Base-by-base conservation (phyloP, 768 basidiomycete genomes). In the Cystobasidiopsis lactophilus region DNA sequence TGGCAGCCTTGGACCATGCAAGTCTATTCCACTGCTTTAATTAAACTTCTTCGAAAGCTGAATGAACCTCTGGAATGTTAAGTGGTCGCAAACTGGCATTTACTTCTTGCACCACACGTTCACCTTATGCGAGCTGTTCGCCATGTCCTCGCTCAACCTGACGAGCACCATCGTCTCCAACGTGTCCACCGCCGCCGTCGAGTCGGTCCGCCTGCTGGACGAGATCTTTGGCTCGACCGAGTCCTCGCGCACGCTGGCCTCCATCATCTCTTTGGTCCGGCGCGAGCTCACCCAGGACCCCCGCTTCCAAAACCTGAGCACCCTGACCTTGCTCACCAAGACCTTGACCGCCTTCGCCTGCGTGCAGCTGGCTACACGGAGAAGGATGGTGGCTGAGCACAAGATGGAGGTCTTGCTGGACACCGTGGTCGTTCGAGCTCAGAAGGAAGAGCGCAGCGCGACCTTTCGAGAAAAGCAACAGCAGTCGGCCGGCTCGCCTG, bases 131-230 rank as follows among this genome's bases (percentile, higher is more conserved):
- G 69, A 69, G 48, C 62, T 69, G 14, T 69, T 69, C 56, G 53
- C 67, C 40, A 68, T 69, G 66, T 66, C 66, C 7, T 64, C 64
- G 3, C 68, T 69, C 58, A 67, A 64, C 61, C 60, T 69, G 44
- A 66, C 66, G 0, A 56, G 60, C 27, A 60, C 59, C 23, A 59
- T 64, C 0, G 31, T 68, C 21, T 52, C 60, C 5, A 63, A 64
- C 0, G 64, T 62, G 7, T 63, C 65, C 53, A 51, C 61, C 4
- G 68, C 58, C 26, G 62, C 62, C 7, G 58, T 59, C 19, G 64
- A 63, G 40, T 60, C 58, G 5, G 62, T 63, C 27, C 50, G 59
- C n/a, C 48, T 62, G 24, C 40, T 65, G 37, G 62, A 63, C 43
- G 54, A 54, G 24, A 58, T 62, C 23, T 67, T 69, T 52, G 69